Conservation (phyloP, 306 rosid species). For the Vachellia pachyceras region DNA sequence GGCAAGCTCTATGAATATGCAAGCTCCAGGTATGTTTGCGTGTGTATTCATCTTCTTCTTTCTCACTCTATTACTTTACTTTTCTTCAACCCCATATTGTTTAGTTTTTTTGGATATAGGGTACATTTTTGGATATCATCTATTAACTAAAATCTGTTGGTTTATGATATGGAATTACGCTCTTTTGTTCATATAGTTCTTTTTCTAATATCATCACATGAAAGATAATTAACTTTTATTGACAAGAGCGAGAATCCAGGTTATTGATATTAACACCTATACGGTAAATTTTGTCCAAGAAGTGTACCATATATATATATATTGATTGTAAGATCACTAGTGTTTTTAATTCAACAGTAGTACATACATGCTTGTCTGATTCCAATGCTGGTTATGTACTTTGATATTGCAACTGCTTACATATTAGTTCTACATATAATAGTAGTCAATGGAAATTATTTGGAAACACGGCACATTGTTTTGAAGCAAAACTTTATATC, state of each 20-base stretch:
- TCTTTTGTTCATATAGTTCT: too few relatives aligned
- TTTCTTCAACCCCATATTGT: not conserved
- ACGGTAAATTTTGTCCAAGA: too few relatives aligned
- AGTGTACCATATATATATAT: too few relatives aligned
- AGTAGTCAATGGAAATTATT: not conserved
- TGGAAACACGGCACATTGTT: not conserved
- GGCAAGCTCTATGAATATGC: constrained; percentile 4
- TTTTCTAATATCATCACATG: too few relatives aligned
- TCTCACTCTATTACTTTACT: not conserved
- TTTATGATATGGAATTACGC: too few relatives aligned
- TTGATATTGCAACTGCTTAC: not conserved
- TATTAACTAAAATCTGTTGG: too few relatives aligned
- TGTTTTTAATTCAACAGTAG: not conserved
- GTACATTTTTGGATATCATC: too few relatives aligned
- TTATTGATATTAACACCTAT: too few relatives aligned
- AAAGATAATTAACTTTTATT: too few relatives aligned
- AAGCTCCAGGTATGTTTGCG: not conserved
- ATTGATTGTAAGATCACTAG: not conserved
- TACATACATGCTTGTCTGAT: not conserved
- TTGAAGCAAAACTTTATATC: too few relatives aligned
- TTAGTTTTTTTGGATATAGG: not conserved
- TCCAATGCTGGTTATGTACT: not conserved
- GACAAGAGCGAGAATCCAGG: too few relatives aligned
- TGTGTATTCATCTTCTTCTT: not conserved
- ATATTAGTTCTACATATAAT: too few relatives aligned